Percentiles rank a stretch among this genome's conserved stretches.
phyloP scores from a whole-genome alignment of 192 early-diverging fungal species.

The Gonapodya prolifera region DNA sequence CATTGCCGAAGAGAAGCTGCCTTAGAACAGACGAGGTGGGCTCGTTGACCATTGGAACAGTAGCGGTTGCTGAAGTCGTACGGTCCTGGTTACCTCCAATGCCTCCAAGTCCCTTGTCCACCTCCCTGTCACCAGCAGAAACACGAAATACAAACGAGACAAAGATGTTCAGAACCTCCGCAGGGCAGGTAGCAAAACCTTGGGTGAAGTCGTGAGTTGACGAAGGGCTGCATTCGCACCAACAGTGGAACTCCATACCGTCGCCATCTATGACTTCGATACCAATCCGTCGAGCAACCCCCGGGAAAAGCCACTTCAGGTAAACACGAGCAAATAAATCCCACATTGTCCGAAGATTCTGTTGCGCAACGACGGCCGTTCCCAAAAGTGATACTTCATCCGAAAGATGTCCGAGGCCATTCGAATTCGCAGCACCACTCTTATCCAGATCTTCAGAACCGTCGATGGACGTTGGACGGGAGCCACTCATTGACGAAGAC shows the following conservation, averaged over 20 bases:
- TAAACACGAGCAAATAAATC: constrained; percentile 54
- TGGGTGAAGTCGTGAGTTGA: constrained; percentile 12
- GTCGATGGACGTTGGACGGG: background rate
- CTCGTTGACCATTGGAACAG: background rate
- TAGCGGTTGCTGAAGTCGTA: background rate
- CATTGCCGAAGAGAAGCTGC: constrained; percentile 35
- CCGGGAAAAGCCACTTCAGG: constrained; percentile 58
- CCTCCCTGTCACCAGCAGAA: constrained; percentile 26
- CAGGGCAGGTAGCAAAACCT: constrained; percentile 58
- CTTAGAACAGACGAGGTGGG: constrained; percentile 48
- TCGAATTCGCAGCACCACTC: background rate
- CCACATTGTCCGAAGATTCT: constrained; percentile 31
- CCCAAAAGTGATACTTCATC: background rate
- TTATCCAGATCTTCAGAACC: background rate
- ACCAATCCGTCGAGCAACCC: constrained; percentile 28
- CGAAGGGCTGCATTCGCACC: background rate
- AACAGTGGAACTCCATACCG: constrained; percentile 20
- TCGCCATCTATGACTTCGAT: constrained; percentile 29
- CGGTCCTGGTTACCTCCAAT: background rate
- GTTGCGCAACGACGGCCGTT: background rate
- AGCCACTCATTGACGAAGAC: background rate
- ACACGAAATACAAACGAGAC: constrained; percentile 54
- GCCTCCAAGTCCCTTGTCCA: background rate
- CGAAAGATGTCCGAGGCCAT: background rate
- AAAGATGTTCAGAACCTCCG: constrained; percentile 48